Evolutionary conservation across 2,329 filamentous ascomycete species (phyloP), one percentile per base, ranked within the genome.

Genomic region (Penicillium aurantiogriseum): DNA sequence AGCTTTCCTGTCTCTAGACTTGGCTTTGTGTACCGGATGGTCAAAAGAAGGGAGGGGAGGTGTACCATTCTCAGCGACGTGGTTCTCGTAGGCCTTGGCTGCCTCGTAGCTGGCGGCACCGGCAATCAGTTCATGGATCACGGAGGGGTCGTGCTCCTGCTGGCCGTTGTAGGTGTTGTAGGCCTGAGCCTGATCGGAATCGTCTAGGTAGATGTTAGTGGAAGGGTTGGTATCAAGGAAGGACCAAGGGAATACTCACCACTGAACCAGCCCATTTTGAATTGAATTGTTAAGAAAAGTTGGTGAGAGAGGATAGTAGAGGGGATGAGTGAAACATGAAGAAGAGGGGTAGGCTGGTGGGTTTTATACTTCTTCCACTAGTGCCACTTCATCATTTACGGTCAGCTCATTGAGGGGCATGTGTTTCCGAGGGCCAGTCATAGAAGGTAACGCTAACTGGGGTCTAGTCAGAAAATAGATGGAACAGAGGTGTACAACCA

Each of bases 51-150:
- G 5, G 3, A 13, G 19, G 1, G n/a, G 19, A 19, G 1, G 33
- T 77, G 44, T 77, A 86, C 87, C 89, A 69, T 91, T 82, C 45
- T 76, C 77, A 65, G 86, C 86, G 76, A 91, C 88, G 67, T 84
- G 81, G 70, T 91, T 84, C 77, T 92, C 89, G 69, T 88, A 92
- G 31, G 88, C 79, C 80, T 91, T 91, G 82, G 92, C 88, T 67
- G 87, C 90, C 66, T 87, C 87, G 72, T 91, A 94, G 61, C 87
- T 85, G 52, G 89, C 90, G 54, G 86, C 90, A 61, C 89, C 89
- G 60, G 87, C 89, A 54, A 94, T 74, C 52, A 91, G 71, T 79
- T 94, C 90, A 75, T 94, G 90, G 67, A 83, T 83, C 68, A 89
- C 77, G 69, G 83, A 83, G 63, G 83, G 80, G 74, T 90, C 75